phyloP scores from a whole-genome alignment of 1,284 basidiomycete genomes.

The Entoloma clypeatum region DNA sequence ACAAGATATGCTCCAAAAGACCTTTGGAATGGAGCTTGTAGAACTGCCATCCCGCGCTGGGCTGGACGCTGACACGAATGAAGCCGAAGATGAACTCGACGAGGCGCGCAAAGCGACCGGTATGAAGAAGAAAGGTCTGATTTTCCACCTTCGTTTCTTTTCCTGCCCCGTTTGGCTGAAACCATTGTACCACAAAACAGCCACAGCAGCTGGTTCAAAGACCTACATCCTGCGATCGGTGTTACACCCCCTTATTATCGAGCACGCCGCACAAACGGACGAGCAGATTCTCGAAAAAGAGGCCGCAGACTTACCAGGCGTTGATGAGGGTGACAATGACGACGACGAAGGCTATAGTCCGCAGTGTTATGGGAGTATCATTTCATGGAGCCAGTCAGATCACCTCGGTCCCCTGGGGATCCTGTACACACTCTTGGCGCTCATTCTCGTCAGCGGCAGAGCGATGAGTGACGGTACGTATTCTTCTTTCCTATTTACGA shows the following conservation, averaged over 20 bases:
- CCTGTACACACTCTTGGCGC: constrained; percentile 64
- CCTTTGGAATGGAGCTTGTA: constrained; percentile 72
- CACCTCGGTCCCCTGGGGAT: constrained; percentile 62
- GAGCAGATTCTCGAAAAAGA: constrained; percentile 57
- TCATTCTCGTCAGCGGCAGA: constrained; percentile 69
- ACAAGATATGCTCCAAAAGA: constrained; percentile 52
- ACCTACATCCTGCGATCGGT: constrained; percentile 72
- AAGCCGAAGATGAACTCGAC: constrained; percentile 40
- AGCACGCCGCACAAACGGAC: constrained; percentile 51
- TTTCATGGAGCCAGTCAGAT: constrained; percentile 65
- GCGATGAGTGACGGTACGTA: constrained; percentile 61
- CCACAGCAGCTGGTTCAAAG: constrained; percentile 56
- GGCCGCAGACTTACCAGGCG: constrained; percentile 38
- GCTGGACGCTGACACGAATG: constrained; percentile 42
- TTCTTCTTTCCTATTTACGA: background rate
- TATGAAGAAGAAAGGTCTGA: constrained; percentile 48
- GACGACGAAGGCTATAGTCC: constrained; percentile 32
- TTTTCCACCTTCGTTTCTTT: background rate
- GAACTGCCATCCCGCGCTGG: constrained; percentile 66
- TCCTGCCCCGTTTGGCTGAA: constrained; percentile 1
- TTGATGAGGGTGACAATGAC: constrained; percentile 35
- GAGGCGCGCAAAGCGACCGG: constrained; percentile 47
- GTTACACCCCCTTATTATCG: constrained; percentile 54
- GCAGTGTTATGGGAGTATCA: constrained; percentile 55
- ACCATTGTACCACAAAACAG: constrained; percentile 28